Percentiles rank a stretch among this genome's conserved stretches.
phyloP scores from a whole-genome alignment of 2,329 filamentous ascomycete species.

The Stagonosporopsis chrysanthemi region DNA sequence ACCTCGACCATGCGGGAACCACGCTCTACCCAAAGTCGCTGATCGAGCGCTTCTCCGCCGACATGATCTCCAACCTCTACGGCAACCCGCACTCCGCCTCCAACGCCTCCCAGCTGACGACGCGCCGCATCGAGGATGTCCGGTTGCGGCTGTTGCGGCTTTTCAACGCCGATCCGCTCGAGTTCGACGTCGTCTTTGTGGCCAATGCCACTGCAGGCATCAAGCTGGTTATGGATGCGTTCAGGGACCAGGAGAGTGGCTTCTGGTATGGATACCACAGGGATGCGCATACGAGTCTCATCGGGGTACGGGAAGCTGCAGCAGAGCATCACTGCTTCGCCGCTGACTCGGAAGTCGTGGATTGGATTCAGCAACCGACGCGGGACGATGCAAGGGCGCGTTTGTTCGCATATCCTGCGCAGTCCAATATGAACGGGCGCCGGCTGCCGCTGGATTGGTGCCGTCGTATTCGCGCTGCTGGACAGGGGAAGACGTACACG shows the following conservation, averaged over 20 bases:
- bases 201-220: constrained; percentile 91
- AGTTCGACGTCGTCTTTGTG: constrained; percentile 90
- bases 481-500: constrained; percentile 62
- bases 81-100: constrained; percentile 94
- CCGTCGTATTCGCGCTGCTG: constrained; percentile 52
- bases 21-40: constrained; percentile 81
- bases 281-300: constrained; percentile 84
- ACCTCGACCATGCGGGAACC: constrained; percentile 96
- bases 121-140: constrained; percentile 76
- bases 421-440: constrained; percentile 90
- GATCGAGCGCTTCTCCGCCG: constrained; percentile 78
- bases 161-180: constrained; percentile 79
- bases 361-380: constrained; percentile 64
- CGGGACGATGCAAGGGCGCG: constrained; percentile 30
- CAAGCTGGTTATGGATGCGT: constrained; percentile 82
- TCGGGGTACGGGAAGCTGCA: constrained; percentile 79
- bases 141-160: constrained; percentile 75
- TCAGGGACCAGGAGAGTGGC: constrained; percentile 72
- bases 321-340: constrained; percentile 69
- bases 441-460: constrained; percentile 78
- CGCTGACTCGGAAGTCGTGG: constrained; percentile 66
- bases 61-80: constrained; percentile 80
- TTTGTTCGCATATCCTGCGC: constrained; percentile 84
- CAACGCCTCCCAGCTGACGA: constrained; percentile 77
- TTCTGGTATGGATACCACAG: constrained; percentile 86